Percentiles rank a stretch among this genome's conserved stretches.
Conservation (phyloP, 2,329 filamentous ascomycete species). For the Colletotrichum cuscutae region DNA sequence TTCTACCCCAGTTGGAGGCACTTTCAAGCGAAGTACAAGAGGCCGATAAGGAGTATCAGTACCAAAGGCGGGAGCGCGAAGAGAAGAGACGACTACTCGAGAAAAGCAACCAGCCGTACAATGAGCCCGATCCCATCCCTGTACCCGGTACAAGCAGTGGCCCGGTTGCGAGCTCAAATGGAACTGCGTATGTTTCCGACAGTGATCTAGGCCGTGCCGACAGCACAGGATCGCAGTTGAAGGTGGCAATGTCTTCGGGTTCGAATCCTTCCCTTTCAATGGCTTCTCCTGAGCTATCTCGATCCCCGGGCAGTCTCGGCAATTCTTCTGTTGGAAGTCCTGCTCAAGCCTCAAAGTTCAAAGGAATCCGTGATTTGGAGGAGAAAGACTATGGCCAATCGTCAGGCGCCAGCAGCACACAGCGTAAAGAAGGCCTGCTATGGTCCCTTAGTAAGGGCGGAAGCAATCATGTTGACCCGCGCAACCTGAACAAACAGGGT, state of each 20-base stretch:
- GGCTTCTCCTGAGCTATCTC: conserved; percentile 57
- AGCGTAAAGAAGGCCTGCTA: conserved; percentile 91
- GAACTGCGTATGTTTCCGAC: conserved; percentile 66
- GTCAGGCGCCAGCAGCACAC: conserved; percentile 65
- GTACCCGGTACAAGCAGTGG: conserved; percentile 47
- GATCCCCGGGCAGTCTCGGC: conserved; percentile 66
- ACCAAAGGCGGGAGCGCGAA: conserved; percentile 93
- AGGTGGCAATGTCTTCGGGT: conserved; percentile 59
- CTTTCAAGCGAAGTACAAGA: conserved; percentile 89
- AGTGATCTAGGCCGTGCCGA: conserved; percentile 78
- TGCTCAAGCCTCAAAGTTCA: conserved; percentile 74
- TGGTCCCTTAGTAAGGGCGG: conserved; percentile 95
- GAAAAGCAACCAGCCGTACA: conserved; percentile 81
- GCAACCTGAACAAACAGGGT: conserved; percentile 93
- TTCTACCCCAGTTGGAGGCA: conserved; percentile 90
- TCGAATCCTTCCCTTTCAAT: conserved; percentile 45
- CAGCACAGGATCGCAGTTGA: conserved; percentile 77
- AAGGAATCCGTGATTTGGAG: conserved; percentile 91
- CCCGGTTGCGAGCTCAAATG: conserved; percentile 50
- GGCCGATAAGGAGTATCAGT: conserved; percentile 96
- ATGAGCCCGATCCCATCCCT: conserved; percentile 73
- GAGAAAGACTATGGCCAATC: conserved; percentile 75
- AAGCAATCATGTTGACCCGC: conserved; percentile 88
- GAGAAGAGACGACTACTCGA: conserved; percentile 92
- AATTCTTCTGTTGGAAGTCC: conserved; percentile 61